Conservation (phyloP, 345 rosid genomes). For the Hevea brasiliensis region DNA sequence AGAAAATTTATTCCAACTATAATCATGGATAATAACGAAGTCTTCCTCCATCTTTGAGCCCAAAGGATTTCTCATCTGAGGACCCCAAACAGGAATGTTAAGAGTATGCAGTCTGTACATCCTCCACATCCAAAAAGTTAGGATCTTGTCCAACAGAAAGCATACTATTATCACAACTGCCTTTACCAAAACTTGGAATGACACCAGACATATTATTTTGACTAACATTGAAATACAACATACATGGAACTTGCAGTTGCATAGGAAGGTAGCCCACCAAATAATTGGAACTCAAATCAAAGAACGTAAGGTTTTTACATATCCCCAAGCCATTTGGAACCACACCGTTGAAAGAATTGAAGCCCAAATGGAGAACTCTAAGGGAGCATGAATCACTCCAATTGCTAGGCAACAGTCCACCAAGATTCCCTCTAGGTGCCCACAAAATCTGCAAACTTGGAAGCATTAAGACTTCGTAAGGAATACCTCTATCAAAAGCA, state of each 20-base stretch:
- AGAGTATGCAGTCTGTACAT: slow-evolving; percentile 30
- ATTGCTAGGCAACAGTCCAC: slow-evolving; percentile 46
- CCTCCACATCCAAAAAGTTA: slow-evolving; percentile 31
- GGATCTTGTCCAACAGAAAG: slow-evolving; percentile 18
- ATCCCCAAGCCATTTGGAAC: slow-evolving; percentile 39
- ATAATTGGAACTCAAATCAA: slow-evolving; percentile 62
- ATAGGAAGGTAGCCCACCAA: slow-evolving; percentile 48
- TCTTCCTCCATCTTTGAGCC: slow-evolving; percentile 10
- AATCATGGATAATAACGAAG: slow-evolving; percentile 46
- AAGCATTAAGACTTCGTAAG: slow-evolving; percentile 40
- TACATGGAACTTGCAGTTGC: slow-evolving; percentile 51
- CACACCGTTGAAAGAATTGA: slow-evolving; percentile 42
- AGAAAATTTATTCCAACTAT: slow-evolving; percentile 51
- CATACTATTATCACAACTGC: slow-evolving; percentile 31
- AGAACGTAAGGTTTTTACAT: slow-evolving; percentile 53
- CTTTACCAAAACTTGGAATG: slow-evolving; percentile 39
- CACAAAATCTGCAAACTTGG: slow-evolving; percentile 52
- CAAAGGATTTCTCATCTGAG: slow-evolving; percentile 25
- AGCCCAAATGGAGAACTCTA: slow-evolving; percentile 52
- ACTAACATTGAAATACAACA: slow-evolving; percentile 58
- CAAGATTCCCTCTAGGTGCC: slow-evolving; percentile 75
- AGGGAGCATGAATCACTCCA: slow-evolving; percentile 52
- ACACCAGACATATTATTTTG: slow-evolving; percentile 47
- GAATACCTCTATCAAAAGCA: slow-evolving; percentile 51
- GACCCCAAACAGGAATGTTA: slow-evolving; percentile 36